A percentile compares a stretch with the other conserved stretches of the same genome.
Conservation (phyloP, 805 yeast genomes). For the Kluyveromyces dobzhanskii region DNA sequence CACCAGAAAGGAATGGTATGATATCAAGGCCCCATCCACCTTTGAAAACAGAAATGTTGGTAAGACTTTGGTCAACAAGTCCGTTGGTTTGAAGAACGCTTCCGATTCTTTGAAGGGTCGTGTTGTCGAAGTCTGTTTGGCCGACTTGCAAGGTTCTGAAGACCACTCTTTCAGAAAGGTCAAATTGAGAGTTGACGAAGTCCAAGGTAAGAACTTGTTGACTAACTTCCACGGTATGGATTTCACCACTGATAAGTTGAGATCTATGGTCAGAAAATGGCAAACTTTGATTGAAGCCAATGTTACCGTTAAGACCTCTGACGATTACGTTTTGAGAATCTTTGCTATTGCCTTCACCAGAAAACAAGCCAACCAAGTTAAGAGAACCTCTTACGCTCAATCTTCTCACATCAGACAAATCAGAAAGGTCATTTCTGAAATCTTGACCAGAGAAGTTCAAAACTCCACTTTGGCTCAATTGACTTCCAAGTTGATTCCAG, state of each 20-base stretch:
- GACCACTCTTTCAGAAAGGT: slow-evolving; percentile 97
- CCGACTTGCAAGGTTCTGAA: slow-evolving; percentile 97
- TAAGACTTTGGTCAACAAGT: slow-evolving; percentile 96
- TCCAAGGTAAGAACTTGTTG: slow-evolving; percentile 95
- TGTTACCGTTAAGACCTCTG: slow-evolving; percentile 96
- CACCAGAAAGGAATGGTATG: slow-evolving; percentile 99
- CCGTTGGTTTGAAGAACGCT: slow-evolving; percentile 96
- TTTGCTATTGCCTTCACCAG: slow-evolving; percentile 98
- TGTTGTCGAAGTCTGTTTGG: slow-evolving; percentile 89
- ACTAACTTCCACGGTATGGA: slow-evolving; percentile 99
- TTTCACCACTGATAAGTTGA: slow-evolving; percentile 95
- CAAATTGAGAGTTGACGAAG: slow-evolving; percentile 97
- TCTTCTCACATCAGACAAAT: slow-evolving; percentile 94
- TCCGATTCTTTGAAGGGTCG: slow-evolving; percentile 98
- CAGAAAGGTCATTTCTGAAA: slow-evolving; percentile 94
- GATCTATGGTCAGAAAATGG: slow-evolving; percentile 98
- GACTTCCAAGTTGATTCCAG: slow-evolving; percentile 95
- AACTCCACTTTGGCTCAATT: slow-evolving; percentile 93
- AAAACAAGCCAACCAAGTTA: slow-evolving; percentile 94
- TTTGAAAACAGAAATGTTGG: slow-evolving; percentile 98
- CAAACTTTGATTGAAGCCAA: slow-evolving; percentile 97
- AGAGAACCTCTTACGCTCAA: slow-evolving; percentile 97
- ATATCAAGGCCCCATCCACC: slow-evolving; percentile 97
- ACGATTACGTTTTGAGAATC: slow-evolving; percentile 93
- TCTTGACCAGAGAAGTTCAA: slow-evolving; percentile 93